Evolutionary conservation across 169 alveolate species (phyloP), one percentile per base, ranked within the genome.

Genomic region (Cryptosporidium tyzzeri): DNA sequence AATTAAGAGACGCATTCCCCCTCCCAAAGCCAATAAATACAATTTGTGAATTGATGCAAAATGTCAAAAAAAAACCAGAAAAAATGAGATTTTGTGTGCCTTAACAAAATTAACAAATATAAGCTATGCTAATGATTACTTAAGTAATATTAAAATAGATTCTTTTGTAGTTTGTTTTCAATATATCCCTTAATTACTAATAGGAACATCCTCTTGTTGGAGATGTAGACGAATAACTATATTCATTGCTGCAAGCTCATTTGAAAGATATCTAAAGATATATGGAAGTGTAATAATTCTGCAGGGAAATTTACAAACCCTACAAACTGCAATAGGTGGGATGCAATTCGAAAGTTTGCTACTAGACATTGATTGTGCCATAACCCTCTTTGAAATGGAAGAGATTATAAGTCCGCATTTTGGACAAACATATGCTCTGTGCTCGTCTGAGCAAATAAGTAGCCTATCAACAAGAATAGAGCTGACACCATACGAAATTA

Each of bases 401-500:
- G 98, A 95, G 12, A 97, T 85, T 71, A 98, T 95, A 69, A 97
- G 95, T 50, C 99, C 99, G 84, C 99, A 98, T 61, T 96, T 94
- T 33, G 99, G 99, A 73, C 99, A 98, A 45, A 97, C 98, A 94
- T 96, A 97, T 53, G 99, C 99, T 93, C 96, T 97, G 91, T 98
- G 98, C 58, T 97, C 98, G 93, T 98, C 99, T 37, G 99, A 97
- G 84, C 99, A 97, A 92, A 95, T 95, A 70, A 99, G 87, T 23
- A 98, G 96, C 41, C 99, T 96, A 85, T 99, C 99, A 92, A 96
- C 97, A 21, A 99, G 95, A 86, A 97, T 91, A 92, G 95, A 97
- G 37, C 99, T 94, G 48, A 99, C 98, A 29, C 99, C 99, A 89
- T 99, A 99, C 18, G 99, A 99, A 48, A 99, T 95, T 37, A 99